phyloP scores from a whole-genome alignment of 1,284 basidiomycete species.

The Cutaneotrichosporon cyanovorans region DNA sequence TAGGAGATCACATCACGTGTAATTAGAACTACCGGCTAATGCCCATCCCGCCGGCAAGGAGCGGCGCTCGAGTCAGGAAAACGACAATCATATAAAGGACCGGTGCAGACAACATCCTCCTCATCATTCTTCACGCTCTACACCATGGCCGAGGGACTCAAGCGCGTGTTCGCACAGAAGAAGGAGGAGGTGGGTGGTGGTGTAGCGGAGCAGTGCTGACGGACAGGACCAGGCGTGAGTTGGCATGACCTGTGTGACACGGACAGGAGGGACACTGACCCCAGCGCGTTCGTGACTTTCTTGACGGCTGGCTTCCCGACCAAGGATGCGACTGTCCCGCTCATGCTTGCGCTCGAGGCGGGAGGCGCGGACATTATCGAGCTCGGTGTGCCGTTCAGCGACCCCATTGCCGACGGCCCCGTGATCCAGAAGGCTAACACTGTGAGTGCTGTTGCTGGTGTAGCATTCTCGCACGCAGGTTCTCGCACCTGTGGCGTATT shows the following conservation, averaged over 20 bases:
- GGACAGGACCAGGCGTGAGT: slow-evolving; percentile 37
- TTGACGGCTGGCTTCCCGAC: slow-evolving; percentile 85
- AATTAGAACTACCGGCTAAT: not conserved
- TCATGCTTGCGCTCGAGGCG: slow-evolving; percentile 81
- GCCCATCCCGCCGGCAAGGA: not conserved
- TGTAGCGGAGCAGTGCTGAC: not conserved
- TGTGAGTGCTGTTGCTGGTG: slow-evolving; percentile 55
- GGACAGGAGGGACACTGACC: no score
- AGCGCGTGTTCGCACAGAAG: slow-evolving; percentile 64
- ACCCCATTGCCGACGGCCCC: slow-evolving; percentile 90
- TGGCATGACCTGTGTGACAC: not conserved
- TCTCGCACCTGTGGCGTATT: not conserved
- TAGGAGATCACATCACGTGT: not conserved
- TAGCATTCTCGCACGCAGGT: no score
- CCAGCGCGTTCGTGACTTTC: slow-evolving; percentile 75
- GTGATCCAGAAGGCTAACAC: slow-evolving; percentile 88
- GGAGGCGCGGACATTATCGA: slow-evolving; percentile 95
- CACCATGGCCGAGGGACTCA: slow-evolving; percentile 64
- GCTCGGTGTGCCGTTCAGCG: slow-evolving; percentile 91
- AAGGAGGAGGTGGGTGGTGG: slow-evolving; percentile 54
- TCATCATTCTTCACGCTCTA: not conserved
- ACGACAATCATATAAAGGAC: not conserved
- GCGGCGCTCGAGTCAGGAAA: not conserved
- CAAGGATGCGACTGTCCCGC: slow-evolving; percentile 68
- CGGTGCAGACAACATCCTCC: not conserved